These are phyloP conservation scores for Pyrus bretschneideri DNA, from an alignment of 306 rosid genomes.

Conservation along the genomic window DNA sequence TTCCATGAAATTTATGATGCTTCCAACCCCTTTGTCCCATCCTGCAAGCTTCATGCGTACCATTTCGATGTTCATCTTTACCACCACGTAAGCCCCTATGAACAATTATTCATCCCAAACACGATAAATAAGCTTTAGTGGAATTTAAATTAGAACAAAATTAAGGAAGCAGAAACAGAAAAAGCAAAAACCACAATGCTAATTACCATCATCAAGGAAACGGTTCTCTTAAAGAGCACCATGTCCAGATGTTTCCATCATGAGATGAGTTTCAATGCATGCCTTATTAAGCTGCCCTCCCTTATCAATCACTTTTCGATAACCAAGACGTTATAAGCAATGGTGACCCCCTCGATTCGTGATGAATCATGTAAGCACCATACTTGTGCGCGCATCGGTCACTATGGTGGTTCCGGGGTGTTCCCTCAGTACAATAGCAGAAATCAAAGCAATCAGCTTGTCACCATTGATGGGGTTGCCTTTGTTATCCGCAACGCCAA, in stretches of 20 bases:
- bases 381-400: conserved; percentile 81
- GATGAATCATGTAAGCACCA: conserved; percentile 62
- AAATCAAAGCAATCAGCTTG: conserved; percentile 75
- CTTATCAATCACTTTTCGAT: conserved; percentile 79
- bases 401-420: conserved; percentile 74
- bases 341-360: conserved; percentile 63
- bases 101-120: background rate
- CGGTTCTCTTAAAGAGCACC: conserved; percentile 88
- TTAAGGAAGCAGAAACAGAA: too few species aligned
- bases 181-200: background rate
- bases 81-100: conserved; percentile 81
- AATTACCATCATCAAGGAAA: conserved; percentile 81
- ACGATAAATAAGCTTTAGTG: background rate
- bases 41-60: conserved; percentile 79
- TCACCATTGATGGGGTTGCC: conserved; percentile 84
- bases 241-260: conserved; percentile 94
- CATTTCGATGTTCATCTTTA: conserved; percentile 82
- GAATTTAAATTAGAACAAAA: too few species aligned
- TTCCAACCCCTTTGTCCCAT: conserved; percentile 72
- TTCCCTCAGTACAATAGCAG: conserved; percentile 64
- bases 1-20: conserved; percentile 39
- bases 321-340: conserved; percentile 81
- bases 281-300: conserved; percentile 61
- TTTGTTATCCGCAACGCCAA: conserved; percentile 5
- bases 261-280: conserved; percentile 70